phyloP scores from a whole-genome alignment of 805 yeast species.

The Candida arabinofermentans region DNA sequence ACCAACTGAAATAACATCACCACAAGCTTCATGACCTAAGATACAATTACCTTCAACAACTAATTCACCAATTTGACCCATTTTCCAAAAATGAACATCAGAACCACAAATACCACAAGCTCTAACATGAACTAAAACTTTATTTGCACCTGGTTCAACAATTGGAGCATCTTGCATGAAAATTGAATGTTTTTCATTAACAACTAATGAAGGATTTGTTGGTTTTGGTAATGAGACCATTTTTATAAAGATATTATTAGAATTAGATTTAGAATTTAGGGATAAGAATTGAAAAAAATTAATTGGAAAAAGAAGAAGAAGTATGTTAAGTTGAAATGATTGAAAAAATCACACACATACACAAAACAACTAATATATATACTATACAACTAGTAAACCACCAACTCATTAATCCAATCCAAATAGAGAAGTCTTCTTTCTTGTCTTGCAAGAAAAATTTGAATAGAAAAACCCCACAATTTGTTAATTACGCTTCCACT shows the following conservation, averaged over 20 bases:
- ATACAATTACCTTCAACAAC: slow-evolving; percentile 33
- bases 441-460: neutral
- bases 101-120: slow-evolving; percentile 76
- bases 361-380: neutral
- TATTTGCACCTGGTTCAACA: slow-evolving; percentile 30
- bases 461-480: neutral
- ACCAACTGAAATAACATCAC: slow-evolving; percentile 46
- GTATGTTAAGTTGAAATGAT: neutral
- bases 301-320: neutral
- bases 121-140: slow-evolving; percentile 53
- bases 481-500: neutral
- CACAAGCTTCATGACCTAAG: slow-evolving; percentile 45
- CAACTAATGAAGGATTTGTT: slow-evolving; percentile 20
- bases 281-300: neutral
- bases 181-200: slow-evolving; percentile 17
- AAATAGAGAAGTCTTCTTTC: neutral
- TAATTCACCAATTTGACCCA: slow-evolving; percentile 57
- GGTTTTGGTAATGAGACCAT: slow-evolving; percentile 3
- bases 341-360: neutral
- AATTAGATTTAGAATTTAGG: neutral
- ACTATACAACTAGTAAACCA: no score
- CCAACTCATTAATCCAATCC: no score
- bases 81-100: slow-evolving; percentile 65
- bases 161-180: slow-evolving; percentile 18
- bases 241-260: neutral